Evolutionary conservation across 257 asterid genomes (phyloP).

Genomic region (Petrea volubilis): DNA sequence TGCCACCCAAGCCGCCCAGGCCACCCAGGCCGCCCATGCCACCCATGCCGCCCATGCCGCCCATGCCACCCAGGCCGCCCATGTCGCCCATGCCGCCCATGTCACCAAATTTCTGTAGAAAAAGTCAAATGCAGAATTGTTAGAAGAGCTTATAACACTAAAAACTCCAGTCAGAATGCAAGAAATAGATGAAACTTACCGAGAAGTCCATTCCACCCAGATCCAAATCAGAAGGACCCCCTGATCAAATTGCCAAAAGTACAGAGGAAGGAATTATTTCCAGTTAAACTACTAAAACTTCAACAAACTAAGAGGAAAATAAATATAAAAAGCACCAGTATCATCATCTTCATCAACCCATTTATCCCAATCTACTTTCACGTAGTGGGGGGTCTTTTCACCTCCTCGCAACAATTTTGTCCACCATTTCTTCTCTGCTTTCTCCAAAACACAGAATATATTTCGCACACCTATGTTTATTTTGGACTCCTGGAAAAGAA

Average conservation of each 20-base stretch:
- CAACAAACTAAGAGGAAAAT: not conserved
- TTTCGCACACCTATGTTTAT: constrained; percentile 67
- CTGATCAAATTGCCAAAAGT: constrained; percentile 36
- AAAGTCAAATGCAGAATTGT: constrained; percentile 15
- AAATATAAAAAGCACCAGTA: constrained; percentile 51
- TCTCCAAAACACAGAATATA: constrained; percentile 78
- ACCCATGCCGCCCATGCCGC: constrained; percentile 29
- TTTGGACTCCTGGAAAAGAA: constrained; percentile 66
- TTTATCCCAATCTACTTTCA: constrained; percentile 97
- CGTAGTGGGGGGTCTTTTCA: constrained; percentile 81
- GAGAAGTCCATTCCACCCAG: constrained; percentile 95
- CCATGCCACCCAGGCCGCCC: constrained; percentile 37
- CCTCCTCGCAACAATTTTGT: constrained; percentile 66
- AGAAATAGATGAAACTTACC: constrained; percentile 36
- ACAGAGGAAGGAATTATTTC: not conserved
- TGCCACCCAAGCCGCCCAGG: constrained; percentile 25
- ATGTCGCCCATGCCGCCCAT: constrained; percentile 53
- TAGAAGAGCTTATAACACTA: not conserved
- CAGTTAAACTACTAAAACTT: not conserved
- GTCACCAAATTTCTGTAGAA: constrained; percentile 71
- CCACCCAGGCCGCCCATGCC: constrained; percentile 34
- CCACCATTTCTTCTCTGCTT: constrained; percentile 93
- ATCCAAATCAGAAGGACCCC: constrained; percentile 74
- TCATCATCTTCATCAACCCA: constrained; percentile 97
- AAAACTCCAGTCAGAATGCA: not conserved